Conservation (phyloP, 148 eudicot genomes). For the Cornus kousa region DNA sequence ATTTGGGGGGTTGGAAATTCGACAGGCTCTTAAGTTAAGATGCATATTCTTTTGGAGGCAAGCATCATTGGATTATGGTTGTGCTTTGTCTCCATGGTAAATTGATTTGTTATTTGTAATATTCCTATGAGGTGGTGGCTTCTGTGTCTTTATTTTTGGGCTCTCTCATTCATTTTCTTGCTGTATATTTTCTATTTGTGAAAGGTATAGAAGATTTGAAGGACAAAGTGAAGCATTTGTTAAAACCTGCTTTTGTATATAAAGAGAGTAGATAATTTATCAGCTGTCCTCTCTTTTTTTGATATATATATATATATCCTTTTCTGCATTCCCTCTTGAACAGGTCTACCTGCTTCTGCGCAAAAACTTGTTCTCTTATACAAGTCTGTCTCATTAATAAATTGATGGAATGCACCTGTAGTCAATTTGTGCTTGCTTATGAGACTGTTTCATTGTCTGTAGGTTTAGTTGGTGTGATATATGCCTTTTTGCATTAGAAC, state of each 20-base stretch:
- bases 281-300: background rate
- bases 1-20: conserved; percentile 18
- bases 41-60: conserved; percentile 47
- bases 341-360: no score
- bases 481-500: no score
- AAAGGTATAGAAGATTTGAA: conserved; percentile 12
- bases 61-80: conserved; percentile 20
- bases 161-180: conserved; percentile 14
- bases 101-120: conserved; percentile 40
- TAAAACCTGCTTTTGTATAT: conserved; percentile 23
- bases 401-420: no score
- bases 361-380: no score
- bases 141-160: background rate
- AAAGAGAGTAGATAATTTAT: conserved; percentile 13
- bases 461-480: no score
- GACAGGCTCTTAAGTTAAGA: conserved; percentile 21
- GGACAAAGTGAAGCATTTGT: conserved; percentile 17
- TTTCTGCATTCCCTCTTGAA: no score
- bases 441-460: no score
- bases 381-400: no score
- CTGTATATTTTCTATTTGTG: conserved; percentile 20
- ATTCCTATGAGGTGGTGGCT: conserved; percentile 10
- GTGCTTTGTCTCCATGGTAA: conserved; percentile 32
- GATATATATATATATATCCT: no score
- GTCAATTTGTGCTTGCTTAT: no score